Conservation (phyloP, 108 stramenopile genomes). For the Conticribra guillardii region DNA sequence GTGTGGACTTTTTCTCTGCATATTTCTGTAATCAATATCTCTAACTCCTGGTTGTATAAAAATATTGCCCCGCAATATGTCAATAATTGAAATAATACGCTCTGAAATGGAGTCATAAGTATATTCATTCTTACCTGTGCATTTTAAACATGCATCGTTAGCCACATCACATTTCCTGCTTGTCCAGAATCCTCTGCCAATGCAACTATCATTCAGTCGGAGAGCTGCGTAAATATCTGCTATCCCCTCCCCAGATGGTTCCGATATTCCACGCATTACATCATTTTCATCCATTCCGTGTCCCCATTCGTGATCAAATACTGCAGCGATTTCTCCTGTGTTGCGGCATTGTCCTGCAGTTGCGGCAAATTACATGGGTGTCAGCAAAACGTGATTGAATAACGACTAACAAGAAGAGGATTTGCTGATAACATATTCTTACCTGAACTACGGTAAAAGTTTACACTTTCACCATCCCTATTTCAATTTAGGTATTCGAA, state of each 20-base stretch:
- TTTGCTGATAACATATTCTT: too few relatives aligned
- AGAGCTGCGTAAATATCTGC: constrained; percentile 33
- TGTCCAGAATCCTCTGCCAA: constrained; percentile 24
- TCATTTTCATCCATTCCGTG: constrained; percentile 25
- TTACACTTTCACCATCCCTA: constrained; percentile 9
- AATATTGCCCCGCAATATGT: background rate
- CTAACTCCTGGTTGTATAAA: constrained; percentile 12
- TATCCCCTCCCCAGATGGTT: constrained; percentile 32
- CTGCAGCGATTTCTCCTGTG: constrained; percentile 14
- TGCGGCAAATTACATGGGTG: too few relatives aligned
- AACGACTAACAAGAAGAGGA: too few relatives aligned
- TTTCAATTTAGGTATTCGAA: too few relatives aligned
- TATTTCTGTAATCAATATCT: constrained; percentile 17
- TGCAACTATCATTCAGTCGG: constrained; percentile 21
- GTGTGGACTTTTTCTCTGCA: constrained; percentile 2
- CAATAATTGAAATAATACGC: too few relatives aligned
- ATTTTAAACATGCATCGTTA: background rate
- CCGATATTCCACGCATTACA: constrained; percentile 3
- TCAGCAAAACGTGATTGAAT: too few relatives aligned
- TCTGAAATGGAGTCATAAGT: too few relatives aligned
- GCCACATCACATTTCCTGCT: background rate
- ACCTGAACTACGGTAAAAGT: constrained; percentile 27
- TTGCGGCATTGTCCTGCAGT: constrained; percentile 6
- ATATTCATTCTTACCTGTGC: background rate
- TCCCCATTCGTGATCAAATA: constrained; percentile 23